Conservation (phyloP, 208 protist species). For the Naegleria fowleri region DNA sequence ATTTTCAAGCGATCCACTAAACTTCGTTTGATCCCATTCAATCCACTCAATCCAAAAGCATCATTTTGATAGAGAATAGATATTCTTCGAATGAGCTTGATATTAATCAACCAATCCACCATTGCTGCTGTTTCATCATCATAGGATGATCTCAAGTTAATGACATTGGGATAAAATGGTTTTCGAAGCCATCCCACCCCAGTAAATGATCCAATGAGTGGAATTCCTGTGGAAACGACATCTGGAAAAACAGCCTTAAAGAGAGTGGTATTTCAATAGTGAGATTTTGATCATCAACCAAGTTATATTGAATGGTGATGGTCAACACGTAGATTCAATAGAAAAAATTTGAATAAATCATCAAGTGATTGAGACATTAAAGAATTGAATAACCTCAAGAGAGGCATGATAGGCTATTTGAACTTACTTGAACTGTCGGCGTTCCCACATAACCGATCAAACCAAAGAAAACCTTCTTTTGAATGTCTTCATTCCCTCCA, state of each 20-base stretch:
- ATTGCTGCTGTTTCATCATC: background rate
- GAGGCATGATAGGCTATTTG: no score
- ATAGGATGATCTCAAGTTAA: slow-evolving; percentile 16
- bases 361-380: no score
- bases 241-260: background rate
- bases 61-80: background rate
- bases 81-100: background rate
- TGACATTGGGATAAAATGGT: background rate
- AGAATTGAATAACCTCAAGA: no score
- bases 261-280: no score
- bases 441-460: slow-evolving; percentile 23
- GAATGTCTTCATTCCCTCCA: background rate
- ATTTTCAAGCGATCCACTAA: background rate
- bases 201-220: background rate
- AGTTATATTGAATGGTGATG: no score
- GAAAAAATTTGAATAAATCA: no score
- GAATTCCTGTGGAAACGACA: background rate
- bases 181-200: background rate
- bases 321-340: no score
- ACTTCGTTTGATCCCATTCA: background rate
- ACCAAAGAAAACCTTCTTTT: background rate
- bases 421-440: background rate
- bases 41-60: slow-evolving; percentile 4
- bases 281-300: no score
- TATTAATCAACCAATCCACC: background rate